Percentiles rank a stretch among this genome's conserved stretches.
phyloP scores from a whole-genome alignment of 371 early-diverging fungal species.

The Lichtheimia hyalospora region DNA sequence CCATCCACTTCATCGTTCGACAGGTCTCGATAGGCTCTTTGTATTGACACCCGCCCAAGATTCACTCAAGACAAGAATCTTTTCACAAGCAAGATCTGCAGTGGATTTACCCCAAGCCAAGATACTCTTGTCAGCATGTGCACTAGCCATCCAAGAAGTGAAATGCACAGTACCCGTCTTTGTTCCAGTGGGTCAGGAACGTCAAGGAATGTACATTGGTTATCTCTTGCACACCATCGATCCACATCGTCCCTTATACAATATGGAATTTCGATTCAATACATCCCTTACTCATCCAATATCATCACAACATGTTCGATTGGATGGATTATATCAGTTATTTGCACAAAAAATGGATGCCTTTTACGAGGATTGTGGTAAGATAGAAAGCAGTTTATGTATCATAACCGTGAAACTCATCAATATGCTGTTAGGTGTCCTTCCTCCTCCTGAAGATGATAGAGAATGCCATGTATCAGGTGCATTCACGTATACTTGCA shows the following conservation, averaged over 20 bases:
- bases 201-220: constrained; percentile 66
- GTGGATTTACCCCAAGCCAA: constrained; percentile 68
- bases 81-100: constrained; percentile 25
- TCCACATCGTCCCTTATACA: constrained; percentile 12
- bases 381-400: constrained; percentile 1
- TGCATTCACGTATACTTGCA: constrained; percentile 54
- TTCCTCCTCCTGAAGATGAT: neutral
- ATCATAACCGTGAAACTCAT: neutral
- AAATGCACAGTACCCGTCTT: constrained; percentile 76
- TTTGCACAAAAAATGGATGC: constrained; percentile 52
- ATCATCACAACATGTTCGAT: constrained; percentile 53
- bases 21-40: constrained; percentile 51
- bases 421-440: neutral
- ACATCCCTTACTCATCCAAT: constrained; percentile 60
- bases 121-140: constrained; percentile 67
- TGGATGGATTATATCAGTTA: constrained; percentile 58
- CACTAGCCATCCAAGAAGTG: constrained; percentile 72
- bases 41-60: constrained; percentile 40
- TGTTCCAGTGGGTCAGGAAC: constrained; percentile 68
- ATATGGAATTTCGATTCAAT: constrained; percentile 60
- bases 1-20: constrained; percentile 69
- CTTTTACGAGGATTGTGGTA: constrained; percentile 40
- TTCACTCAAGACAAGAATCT: constrained; percentile 32
- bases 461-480: constrained; percentile 39
- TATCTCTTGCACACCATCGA: constrained; percentile 37